Evolutionary conservation across 208 protist species (phyloP), one percentile per base, ranked within the genome.

Genomic region (Novymonas esmeraldas): DNA sequence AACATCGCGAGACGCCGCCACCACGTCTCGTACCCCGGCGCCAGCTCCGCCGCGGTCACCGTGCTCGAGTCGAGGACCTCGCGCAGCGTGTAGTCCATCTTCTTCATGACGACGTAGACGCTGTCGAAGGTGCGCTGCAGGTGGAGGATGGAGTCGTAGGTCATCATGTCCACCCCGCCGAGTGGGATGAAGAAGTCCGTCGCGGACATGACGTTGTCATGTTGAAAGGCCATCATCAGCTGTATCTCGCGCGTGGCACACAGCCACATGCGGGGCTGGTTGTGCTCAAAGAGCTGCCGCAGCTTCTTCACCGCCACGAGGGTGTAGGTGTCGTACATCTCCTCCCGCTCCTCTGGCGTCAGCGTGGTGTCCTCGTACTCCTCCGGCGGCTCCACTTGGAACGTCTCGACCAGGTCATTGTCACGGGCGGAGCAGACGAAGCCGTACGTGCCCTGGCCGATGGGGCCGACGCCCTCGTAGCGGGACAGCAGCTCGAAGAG

Each of bases 21-120:
- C 56, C 56, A 61, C 39, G 16, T 7, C 36, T 16, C 45, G 39
- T 78, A 78, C 34, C 49, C 48, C 3, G 59, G 61, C 7, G 65
- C 58, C 9, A 76, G 44, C 52, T 86, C 81, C 1, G 31, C 51
- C 33, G 16, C 31, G 20, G 55, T 79, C 59, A 89, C 48, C 7
- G 56, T 34, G 20, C n/a, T 77, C 6, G 85, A 89, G 44, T 94
- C 90, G 20, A 95, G 78, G 22, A 95, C 87, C 72, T 95, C 90
- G 31, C 90, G 86, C 45, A 95, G 65, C 2, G 90, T 92, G 78
- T 92, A 92, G 68, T 93, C 86, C 79, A 92, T 89, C 54, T 95
- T 90, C 45, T 95, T 92, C 90, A 95, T 95, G 3, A 93, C 86
- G 31, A 95, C 67, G 48, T 95, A 95, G 18, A 95, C 87, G 59